Evolutionary conservation across 805 yeast genomes (phyloP).

Genomic region (Cyberlindnera americana): DNA sequence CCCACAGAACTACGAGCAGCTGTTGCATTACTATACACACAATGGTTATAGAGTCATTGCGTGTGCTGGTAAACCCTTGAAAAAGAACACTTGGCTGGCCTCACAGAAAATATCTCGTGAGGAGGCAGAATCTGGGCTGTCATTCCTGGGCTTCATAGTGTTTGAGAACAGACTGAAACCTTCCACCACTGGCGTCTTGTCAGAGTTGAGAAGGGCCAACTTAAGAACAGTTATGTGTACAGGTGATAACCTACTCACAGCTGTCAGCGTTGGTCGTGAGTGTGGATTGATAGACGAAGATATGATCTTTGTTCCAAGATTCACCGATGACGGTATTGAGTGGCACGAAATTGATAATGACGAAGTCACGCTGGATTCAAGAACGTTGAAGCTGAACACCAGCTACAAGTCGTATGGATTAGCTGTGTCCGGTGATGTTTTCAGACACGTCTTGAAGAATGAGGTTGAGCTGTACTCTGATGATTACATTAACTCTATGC

Average conservation of each 20-base stretch:
- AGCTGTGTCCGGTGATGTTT: slow-evolving; percentile 92
- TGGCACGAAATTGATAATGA: slow-evolving; percentile 73
- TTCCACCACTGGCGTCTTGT: slow-evolving; percentile 59
- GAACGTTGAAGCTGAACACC: slow-evolving; percentile 50
- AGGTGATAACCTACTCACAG: slow-evolving; percentile 94
- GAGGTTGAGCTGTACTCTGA: slow-evolving; percentile 30
- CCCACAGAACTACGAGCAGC: slow-evolving; percentile 70
- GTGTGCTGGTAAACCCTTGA: slow-evolving; percentile 65
- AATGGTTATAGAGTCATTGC: slow-evolving; percentile 95
- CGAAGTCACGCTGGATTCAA: slow-evolving; percentile 53
- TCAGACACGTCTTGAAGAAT: slow-evolving; percentile 63
- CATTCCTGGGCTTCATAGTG: slow-evolving; percentile 82
- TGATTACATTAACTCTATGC: slow-evolving; percentile 48
- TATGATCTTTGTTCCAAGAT: slow-evolving; percentile 60
- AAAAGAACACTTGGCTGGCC: slow-evolving; percentile 43
- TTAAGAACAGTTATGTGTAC: slow-evolving; percentile 94
- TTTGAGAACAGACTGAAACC: slow-evolving; percentile 88
- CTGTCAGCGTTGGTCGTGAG: slow-evolving; percentile 87
- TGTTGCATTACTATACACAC: slow-evolving; percentile 83
- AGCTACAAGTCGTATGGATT: slow-evolving; percentile 48
- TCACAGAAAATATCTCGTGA: slow-evolving; percentile 54
- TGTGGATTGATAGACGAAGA: slow-evolving; percentile 58
- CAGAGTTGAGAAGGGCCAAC: slow-evolving; percentile 58
- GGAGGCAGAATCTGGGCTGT: slow-evolving; percentile 63
- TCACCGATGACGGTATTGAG: slow-evolving; percentile 35